Evolutionary conservation across 176 grass and related monocot genomes (phyloP).

Genomic region (Carex myosuroides): DNA sequence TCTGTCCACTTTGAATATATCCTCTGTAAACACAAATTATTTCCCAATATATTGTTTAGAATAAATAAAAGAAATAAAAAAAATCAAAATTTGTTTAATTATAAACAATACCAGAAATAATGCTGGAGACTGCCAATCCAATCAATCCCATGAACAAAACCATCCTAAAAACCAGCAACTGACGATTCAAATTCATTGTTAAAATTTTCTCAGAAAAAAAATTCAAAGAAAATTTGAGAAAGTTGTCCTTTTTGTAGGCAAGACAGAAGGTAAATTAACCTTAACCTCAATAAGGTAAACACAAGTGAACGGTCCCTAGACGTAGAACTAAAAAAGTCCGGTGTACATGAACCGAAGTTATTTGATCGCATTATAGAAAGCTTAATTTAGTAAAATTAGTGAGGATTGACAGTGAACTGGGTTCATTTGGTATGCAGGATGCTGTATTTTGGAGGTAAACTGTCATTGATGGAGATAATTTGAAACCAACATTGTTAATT

Average conservation of each 20-base stretch:
- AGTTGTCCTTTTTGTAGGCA: constrained; percentile 3
- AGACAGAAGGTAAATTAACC: not conserved
- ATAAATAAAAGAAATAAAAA: not conserved
- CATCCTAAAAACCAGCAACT: constrained; percentile 10
- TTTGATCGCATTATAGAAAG: not conserved
- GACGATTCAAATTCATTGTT: not conserved
- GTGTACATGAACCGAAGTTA: not conserved
- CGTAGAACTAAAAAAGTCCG: not conserved
- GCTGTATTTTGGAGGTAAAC: not conserved
- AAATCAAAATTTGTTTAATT: not conserved
- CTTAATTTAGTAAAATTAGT: not conserved
- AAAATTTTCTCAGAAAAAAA: not conserved
- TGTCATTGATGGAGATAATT: not conserved
- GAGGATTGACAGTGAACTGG: not conserved
- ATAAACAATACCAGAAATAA: constrained; percentile 6
- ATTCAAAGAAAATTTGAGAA: not conserved
- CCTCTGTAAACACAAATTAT: not conserved
- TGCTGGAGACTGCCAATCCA: constrained; percentile 6
- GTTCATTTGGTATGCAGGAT: not conserved
- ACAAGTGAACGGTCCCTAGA: not conserved
- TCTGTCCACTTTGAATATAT: not conserved
- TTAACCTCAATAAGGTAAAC: not conserved
- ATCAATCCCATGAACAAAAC: constrained; percentile 14
- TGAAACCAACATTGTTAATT: not conserved
- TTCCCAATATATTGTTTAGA: not conserved